Evolutionary conservation across 2,329 filamentous ascomycete genomes (phyloP).

Genomic region (Cytospora chrysosperma): DNA sequence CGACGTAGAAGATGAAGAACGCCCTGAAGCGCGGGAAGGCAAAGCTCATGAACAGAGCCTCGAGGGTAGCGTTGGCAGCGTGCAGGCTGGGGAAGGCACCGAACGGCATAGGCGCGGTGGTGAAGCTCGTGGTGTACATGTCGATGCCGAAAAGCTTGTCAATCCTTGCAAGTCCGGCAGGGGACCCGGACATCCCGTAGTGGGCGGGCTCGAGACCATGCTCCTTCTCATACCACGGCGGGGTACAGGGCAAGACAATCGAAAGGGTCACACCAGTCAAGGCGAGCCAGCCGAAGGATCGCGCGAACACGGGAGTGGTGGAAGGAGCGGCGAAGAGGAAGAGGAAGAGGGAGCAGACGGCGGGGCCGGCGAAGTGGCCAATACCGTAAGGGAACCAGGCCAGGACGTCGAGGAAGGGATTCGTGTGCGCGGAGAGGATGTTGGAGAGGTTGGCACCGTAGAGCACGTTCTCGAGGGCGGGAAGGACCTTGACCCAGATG

Average conservation of each 20-base stretch:
- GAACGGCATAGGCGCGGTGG: constrained; percentile 85
- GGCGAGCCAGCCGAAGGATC: constrained; percentile 90
- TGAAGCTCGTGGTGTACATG: constrained; percentile 90
- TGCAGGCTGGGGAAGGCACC: constrained; percentile 94
- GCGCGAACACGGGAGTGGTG: constrained; percentile 79
- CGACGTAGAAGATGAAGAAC: constrained; percentile 77
- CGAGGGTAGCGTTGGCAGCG: constrained; percentile 82
- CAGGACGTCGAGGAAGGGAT: constrained; percentile 77
- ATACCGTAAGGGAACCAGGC: constrained; percentile 94
- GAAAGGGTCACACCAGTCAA: constrained; percentile 85
- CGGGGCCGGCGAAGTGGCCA: constrained; percentile 83
- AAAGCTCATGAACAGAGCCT: constrained; percentile 90
- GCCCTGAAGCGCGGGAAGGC: constrained; percentile 82
- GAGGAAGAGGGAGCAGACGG: constrained; percentile 73
- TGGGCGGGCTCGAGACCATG: constrained; percentile 89
- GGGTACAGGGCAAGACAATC: constrained; percentile 87
- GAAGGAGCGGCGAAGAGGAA: constrained; percentile 89
- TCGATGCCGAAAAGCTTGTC: constrained; percentile 89
- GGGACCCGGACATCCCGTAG: constrained; percentile 86
- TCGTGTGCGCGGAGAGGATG: constrained; percentile 87
- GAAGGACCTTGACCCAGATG: constrained; percentile 93
- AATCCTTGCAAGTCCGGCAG: constrained; percentile 83
- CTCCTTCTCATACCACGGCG: constrained; percentile 95
- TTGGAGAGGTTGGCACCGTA: constrained; percentile 96
- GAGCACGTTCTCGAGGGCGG: constrained; percentile 91